Base-by-base conservation (phyloP, 768 basidiomycete species). In the Hericium erinaceus region DNA sequence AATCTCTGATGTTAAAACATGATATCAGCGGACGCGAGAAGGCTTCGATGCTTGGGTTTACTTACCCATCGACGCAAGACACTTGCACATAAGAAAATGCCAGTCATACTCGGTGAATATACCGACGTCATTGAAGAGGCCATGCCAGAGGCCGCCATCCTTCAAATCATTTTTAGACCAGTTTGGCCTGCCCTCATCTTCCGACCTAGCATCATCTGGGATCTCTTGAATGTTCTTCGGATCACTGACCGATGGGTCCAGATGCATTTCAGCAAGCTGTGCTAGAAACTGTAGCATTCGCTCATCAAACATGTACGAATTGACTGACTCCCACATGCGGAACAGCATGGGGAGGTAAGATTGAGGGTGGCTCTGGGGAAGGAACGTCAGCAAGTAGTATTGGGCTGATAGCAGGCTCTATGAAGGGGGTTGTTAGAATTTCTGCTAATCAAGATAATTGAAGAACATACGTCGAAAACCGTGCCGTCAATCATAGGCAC, bases 261-360 rank as follows among this genome's bases (percentile, higher is more conserved):
- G 78, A 73, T 95, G 93, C 72, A 86, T 77, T 69, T 92, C 87
- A 56, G 86, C 75, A 49, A 95, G 76, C 64, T 80, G 79, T 28
- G 90, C 78, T 59, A 94, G 78, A 67, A 95, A 87, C 57, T 89
- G 81, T 60, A 94, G 76, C 83, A 92, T 91, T 69, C 92, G 80
- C 66, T 92, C 92, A 75, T 94, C 92, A 73, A 84, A 94, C 71
- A 85, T 80, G 69, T 89, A 89, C 57, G 89, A 91, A 73, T 93
- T 92, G 66, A 95, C 76, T 12, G 89, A 87, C 70, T 89, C 85
- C 90, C 92, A 95, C 49, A 92, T 66, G 55, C 87, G 84, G 74
- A 94, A 89, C 55, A 93, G 76, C 80, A 88, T 87, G 54, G 82
- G 87, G 55, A 84, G 78, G 75, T 93, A 94, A 48, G 81, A 80